Evolutionary conservation across 352 stramenopile species (phyloP).

Genomic region (Pythium phragmiticola): DNA sequence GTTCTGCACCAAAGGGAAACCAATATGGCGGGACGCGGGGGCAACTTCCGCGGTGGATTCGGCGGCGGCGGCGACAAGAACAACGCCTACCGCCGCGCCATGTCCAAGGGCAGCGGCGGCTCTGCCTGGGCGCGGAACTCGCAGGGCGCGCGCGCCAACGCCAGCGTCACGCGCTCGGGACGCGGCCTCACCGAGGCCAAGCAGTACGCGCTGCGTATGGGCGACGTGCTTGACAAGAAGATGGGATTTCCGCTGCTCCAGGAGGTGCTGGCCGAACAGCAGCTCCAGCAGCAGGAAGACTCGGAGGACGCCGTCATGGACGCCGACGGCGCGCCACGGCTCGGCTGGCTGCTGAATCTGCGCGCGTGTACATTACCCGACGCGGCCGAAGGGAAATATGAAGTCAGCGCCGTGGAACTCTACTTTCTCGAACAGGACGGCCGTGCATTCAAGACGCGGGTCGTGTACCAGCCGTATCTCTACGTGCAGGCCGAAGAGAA

Average conservation of each 20-base stretch:
- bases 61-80: slow-evolving; percentile 5
- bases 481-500: slow-evolving; percentile 85
- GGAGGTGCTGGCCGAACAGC: slow-evolving; percentile 49
- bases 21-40: slow-evolving; percentile 3
- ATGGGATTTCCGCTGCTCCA: slow-evolving; percentile 67
- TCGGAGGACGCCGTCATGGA: neutral
- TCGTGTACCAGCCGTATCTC: slow-evolving; percentile 97
- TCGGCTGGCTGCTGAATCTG: slow-evolving; percentile 78
- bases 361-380: slow-evolving; percentile 59
- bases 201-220: slow-evolving; percentile 50
- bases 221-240: slow-evolving; percentile 68
- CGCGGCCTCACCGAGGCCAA: slow-evolving; percentile 65
- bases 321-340: slow-evolving; percentile 25
- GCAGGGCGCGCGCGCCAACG: slow-evolving; percentile 70
- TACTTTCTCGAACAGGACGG: slow-evolving; percentile 96
- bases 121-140: slow-evolving; percentile 70
- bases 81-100: slow-evolving; percentile 50
- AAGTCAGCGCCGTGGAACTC: slow-evolving; percentile 91
- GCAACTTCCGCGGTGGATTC: neutral
- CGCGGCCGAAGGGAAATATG: slow-evolving; percentile 55
- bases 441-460: slow-evolving; percentile 94
- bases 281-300: slow-evolving; percentile 31
- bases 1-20: neutral
- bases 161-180: slow-evolving; percentile 30
- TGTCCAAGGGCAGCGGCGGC: slow-evolving; percentile 31